phyloP scores from a whole-genome alignment of 2,329 filamentous ascomycete species.

The Aspergillus bombycis region DNA sequence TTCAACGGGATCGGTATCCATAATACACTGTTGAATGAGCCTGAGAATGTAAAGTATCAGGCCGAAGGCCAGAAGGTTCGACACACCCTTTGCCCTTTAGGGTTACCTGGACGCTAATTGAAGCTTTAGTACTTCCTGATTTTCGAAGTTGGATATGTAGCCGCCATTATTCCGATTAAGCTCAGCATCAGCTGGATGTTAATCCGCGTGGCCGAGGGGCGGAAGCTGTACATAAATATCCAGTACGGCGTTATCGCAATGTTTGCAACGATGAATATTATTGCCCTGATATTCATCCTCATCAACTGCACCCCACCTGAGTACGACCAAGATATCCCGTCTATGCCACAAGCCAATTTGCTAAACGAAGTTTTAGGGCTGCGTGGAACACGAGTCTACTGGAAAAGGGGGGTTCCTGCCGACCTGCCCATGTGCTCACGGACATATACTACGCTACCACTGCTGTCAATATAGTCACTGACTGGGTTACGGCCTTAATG shows the following conservation, averaged over 20 bases:
- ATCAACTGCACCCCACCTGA: conserved; percentile 26
- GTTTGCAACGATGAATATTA: conserved; percentile 27
- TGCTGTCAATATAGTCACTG: conserved; percentile 29
- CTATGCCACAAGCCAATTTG: neutral
- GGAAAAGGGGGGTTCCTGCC: conserved; percentile 23
- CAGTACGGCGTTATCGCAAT: conserved; percentile 25
- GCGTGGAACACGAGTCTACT: conserved; percentile 23
- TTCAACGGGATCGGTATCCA: conserved; percentile 30
- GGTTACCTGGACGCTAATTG: neutral
- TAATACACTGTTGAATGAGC: conserved; percentile 14
- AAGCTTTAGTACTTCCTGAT: conserved; percentile 25
- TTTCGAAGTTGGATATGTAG: conserved; percentile 32
- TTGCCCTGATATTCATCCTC: conserved; percentile 28
- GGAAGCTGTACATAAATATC: conserved; percentile 24
- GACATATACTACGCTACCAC: conserved; percentile 30
- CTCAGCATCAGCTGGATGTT: conserved; percentile 32
- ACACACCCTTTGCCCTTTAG: neutral
- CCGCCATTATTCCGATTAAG: conserved; percentile 31
- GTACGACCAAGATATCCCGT: conserved; percentile 12
- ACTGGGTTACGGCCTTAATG: conserved; percentile 29
- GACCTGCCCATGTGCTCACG: conserved; percentile 25
- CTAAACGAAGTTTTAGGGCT: conserved; percentile 16
- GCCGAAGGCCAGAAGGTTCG: conserved; percentile 23
- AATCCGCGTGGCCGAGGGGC: conserved; percentile 27
- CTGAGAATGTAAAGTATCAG: conserved; percentile 22